Evolutionary conservation across 257 asterid genomes (phyloP), one percentile per base, ranked within the genome.

Genomic region (Ilex asprella): DNA sequence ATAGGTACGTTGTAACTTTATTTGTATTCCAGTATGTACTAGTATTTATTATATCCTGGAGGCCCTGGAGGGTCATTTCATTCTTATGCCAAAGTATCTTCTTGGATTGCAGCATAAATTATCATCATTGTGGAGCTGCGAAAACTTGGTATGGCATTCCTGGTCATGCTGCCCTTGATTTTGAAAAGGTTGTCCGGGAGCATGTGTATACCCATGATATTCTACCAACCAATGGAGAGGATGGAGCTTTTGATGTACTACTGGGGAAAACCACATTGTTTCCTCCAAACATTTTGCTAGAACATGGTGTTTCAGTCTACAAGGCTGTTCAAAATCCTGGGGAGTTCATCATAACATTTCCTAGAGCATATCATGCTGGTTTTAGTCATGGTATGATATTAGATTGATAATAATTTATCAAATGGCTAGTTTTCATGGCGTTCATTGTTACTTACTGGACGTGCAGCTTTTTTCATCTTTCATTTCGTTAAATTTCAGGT

Each of bases 121-220:
- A 89, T 78, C 99, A 89, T 66, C 97, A 92, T 64, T 92, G 97
- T 44, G 99, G 99, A 57, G 99, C 99, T 31, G 95, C 97, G 68
- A 92, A 92, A 78, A 92, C 97, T 9, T 92, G 97, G 99, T 92
- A 92, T 51, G 99, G 99, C 55, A 71, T 92, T 73, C 99, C 97
- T 61, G 99, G 99, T 76, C 88, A 82, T 64, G 85, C 95, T 32
- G 99, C 99, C 60, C 79, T 82, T 30, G 91, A 78, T 64, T 92
- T 92, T 29, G 97, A 92, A 76, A 89, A 81, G 70, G 90, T 84
- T 61, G 99, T 89, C 13, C 70, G 79, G 73, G 88, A 83, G 74
- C 89, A 84, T 63, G 97, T 92, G 7, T 92, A 92, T 58, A 79
- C 81, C 43, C 80, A 58, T 61, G 91, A 85, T 58, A 92, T 92